Evolutionary conservation across 2,329 filamentous ascomycete species (phyloP).

Genomic region (Stagonosporopsis vannaccii): DNA sequence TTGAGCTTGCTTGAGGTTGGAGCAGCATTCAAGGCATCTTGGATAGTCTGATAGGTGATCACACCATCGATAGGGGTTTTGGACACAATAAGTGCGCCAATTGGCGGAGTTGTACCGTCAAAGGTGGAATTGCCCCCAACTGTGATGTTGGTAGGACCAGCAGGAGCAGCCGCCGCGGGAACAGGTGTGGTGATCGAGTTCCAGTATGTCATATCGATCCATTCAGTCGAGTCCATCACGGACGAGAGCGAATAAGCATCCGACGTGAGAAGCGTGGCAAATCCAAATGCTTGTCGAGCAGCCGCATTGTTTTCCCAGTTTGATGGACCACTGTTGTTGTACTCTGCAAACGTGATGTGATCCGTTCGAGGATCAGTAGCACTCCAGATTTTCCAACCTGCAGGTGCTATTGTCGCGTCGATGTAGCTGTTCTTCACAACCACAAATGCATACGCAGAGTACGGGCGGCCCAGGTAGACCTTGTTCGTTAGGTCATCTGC

Average conservation of each 20-base stretch:
- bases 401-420: slow-evolving; percentile 61
- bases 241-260: slow-evolving; percentile 44
- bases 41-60: slow-evolving; percentile 49
- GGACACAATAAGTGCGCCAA: slow-evolving; percentile 50
- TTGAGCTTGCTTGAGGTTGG: slow-evolving; percentile 48
- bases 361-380: slow-evolving; percentile 55
- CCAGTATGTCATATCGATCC: slow-evolving; percentile 53
- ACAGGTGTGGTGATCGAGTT: slow-evolving; percentile 47
- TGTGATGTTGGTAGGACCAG: slow-evolving; percentile 34
- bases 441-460: slow-evolving; percentile 57
- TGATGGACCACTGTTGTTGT: slow-evolving; percentile 60
- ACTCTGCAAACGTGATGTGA: slow-evolving; percentile 65
- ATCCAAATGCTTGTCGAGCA: slow-evolving; percentile 46
- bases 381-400: slow-evolving; percentile 66
- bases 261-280: slow-evolving; percentile 45
- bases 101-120: slow-evolving; percentile 45
- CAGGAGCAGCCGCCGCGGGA: slow-evolving; percentile 24
- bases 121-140: slow-evolving; percentile 33
- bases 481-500: slow-evolving; percentile 45
- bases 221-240: slow-evolving; percentile 48
- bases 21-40: slow-evolving; percentile 46
- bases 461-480: slow-evolving; percentile 60
- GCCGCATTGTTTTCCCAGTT: slow-evolving; percentile 48
- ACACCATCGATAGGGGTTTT: slow-evolving; percentile 46
- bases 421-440: slow-evolving; percentile 59